Conservation (phyloP, 176 grass and related monocot species). For the Oryza glaberrima region DNA sequence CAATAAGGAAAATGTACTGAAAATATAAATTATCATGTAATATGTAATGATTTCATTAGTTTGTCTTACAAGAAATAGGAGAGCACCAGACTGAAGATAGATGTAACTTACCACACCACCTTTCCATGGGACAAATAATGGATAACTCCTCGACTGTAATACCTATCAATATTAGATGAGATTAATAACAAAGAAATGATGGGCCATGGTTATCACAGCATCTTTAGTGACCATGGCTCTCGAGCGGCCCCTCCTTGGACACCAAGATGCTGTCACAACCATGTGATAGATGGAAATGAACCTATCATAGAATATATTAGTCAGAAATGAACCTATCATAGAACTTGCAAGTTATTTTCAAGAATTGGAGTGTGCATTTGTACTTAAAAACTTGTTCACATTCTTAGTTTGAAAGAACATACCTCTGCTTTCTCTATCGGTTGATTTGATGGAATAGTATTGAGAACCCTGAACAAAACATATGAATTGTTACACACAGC, state of each 20-base stretch:
- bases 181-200: slow-evolving; percentile 29
- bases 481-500: background rate
- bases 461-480: slow-evolving; percentile 70
- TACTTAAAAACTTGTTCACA: background rate
- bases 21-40: background rate
- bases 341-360: slow-evolving; percentile 11
- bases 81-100: slow-evolving; percentile 28
- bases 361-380: background rate
- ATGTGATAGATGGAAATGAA: slow-evolving; percentile 9
- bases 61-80: background rate
- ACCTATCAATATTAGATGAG: slow-evolving; percentile 64
- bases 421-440: slow-evolving; percentile 89
- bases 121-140: slow-evolving; percentile 95
- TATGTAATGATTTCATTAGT: background rate
- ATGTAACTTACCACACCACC: slow-evolving; percentile 87
- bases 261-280: background rate
- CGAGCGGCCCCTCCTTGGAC: background rate
- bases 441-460: slow-evolving; percentile 88
- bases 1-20: background rate
- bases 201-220: background rate
- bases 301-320: slow-evolving; percentile 6
- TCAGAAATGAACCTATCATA: slow-evolving; percentile 18
- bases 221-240: background rate
- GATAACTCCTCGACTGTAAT: slow-evolving; percentile 83
- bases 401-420: slow-evolving; percentile 37